Evolutionary conservation across 176 grass and related monocot genomes (phyloP).

Genomic region (Echinochloa phyllopogon): DNA sequence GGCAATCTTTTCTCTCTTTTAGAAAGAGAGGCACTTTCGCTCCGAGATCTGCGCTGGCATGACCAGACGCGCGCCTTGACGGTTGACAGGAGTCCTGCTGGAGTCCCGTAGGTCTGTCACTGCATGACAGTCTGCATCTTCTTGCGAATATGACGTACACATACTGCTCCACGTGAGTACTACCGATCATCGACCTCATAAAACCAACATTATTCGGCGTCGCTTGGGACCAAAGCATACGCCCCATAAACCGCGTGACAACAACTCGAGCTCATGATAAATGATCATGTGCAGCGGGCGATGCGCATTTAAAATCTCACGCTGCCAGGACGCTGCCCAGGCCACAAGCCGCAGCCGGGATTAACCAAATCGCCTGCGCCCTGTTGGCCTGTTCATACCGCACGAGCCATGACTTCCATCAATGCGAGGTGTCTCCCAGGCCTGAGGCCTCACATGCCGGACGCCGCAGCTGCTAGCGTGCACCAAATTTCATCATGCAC

Average conservation of each 20-base stretch:
- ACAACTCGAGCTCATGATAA: not conserved
- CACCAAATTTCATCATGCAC: conserved; percentile 54
- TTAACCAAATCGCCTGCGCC: conserved; percentile 9
- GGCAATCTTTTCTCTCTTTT: not conserved
- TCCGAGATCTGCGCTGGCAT: not conserved
- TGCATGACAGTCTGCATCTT: not conserved
- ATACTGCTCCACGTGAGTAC: not conserved
- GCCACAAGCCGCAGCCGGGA: not conserved
- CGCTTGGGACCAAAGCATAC: not conserved
- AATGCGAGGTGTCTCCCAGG: conserved; percentile 41
- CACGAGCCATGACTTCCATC: conserved; percentile 45
- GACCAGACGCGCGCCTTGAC: not conserved
- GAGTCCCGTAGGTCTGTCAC: not conserved
- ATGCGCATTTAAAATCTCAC: conserved; percentile 33
- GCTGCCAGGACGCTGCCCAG: not conserved
- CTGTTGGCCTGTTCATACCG: conserved; percentile 19
- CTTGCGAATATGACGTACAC: not conserved
- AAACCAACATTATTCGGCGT: not conserved
- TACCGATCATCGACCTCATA: too few species aligned
- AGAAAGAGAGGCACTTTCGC: not conserved
- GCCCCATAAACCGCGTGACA: not conserved
- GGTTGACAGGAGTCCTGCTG: not conserved
- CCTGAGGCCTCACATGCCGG: conserved; percentile 41
- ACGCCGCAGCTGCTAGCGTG: conserved; percentile 17
- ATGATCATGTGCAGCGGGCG: not conserved